Conservation (phyloP, 495 filamentous ascomycete species). For the Thermochaetoides thermophila region DNA sequence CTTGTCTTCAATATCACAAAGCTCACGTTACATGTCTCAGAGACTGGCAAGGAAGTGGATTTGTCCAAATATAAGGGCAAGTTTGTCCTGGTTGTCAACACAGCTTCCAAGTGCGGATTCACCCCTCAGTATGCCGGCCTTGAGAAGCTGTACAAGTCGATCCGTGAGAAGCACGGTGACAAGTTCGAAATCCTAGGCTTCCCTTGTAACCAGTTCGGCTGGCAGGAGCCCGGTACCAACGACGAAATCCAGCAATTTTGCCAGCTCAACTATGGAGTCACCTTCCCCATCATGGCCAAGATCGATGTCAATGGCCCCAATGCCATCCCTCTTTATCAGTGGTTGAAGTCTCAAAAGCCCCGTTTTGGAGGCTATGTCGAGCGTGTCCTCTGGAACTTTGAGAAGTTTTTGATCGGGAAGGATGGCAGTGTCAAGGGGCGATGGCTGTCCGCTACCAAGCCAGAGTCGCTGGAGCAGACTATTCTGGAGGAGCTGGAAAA, state of each 20-base stretch:
- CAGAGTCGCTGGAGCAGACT: constrained; percentile 53
- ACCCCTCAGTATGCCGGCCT: constrained; percentile 90
- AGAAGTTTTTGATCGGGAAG: constrained; percentile 85
- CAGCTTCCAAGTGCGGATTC: constrained; percentile 98
- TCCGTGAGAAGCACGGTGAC: constrained; percentile 51
- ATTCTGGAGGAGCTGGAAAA: constrained; percentile 59
- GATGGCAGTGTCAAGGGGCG: constrained; percentile 70
- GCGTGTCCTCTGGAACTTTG: constrained; percentile 92
- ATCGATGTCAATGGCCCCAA: constrained; percentile 79
- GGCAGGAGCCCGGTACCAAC: constrained; percentile 76
- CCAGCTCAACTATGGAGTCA: constrained; percentile 87
- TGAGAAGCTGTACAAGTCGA: constrained; percentile 73
- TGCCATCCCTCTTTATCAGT: constrained; percentile 69
- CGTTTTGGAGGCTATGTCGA: constrained; percentile 66
- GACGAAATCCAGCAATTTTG: constrained; percentile 90
- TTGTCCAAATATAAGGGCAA: constrained; percentile 65
- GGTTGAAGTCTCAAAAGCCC: constrained; percentile 74
- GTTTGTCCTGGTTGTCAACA: constrained; percentile 92
- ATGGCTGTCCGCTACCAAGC: constrained; percentile 79
- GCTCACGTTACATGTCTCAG: constrained; percentile 26
- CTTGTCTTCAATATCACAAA: neutral
- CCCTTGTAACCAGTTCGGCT: constrained; percentile 95
- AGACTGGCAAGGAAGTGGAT: constrained; percentile 57
- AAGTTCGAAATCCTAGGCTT: constrained; percentile 84
- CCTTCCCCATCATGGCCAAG: constrained; percentile 85